Evolutionary conservation across 257 asterid genomes (phyloP).

Genomic region (Gentiana straminea): DNA sequence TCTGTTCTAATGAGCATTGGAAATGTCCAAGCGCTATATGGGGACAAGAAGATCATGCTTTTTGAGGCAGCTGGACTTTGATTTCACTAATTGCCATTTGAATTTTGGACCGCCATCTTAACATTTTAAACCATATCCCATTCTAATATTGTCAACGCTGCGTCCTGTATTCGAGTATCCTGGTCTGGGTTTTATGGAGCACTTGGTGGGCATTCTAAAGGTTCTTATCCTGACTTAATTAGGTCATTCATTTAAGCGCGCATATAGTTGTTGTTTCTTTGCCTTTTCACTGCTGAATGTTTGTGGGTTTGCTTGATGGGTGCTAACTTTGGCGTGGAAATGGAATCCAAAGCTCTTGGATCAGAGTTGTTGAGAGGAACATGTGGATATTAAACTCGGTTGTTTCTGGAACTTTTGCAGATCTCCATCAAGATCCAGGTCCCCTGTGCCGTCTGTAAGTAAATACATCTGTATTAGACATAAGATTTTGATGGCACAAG

Average conservation of each 20-base stretch:
- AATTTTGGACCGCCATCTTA: too few relatives aligned
- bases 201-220: constrained; percentile 20
- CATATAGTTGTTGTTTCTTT: constrained; percentile 7
- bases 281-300: constrained; percentile 25
- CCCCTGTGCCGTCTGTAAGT: constrained; percentile 89
- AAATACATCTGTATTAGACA: constrained; percentile 2
- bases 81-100: too few relatives aligned
- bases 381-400: constrained; percentile 82
- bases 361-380: constrained; percentile 69
- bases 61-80: too few relatives aligned
- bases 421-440: constrained; percentile 95
- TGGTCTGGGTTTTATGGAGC: constrained; percentile 27
- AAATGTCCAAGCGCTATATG: constrained; percentile 87
- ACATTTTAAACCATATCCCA: too few relatives aligned
- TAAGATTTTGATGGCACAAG: too few relatives aligned
- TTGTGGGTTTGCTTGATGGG: constrained; percentile 43
- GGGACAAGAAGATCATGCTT: constrained; percentile 29
- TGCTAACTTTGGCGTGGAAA: constrained; percentile 66
- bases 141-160: too few relatives aligned
- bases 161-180: constrained; percentile 22
- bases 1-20: constrained; percentile 72
- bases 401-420: constrained; percentile 99
- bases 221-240: constrained; percentile 24
- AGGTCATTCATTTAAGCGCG: constrained; percentile 29
- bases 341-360: constrained; percentile 78